A percentile compares a stretch with the other conserved stretches of the same genome.
Conservation (phyloP, 371 early-diverging fungal species). For the Mortierella sp. region DNA sequence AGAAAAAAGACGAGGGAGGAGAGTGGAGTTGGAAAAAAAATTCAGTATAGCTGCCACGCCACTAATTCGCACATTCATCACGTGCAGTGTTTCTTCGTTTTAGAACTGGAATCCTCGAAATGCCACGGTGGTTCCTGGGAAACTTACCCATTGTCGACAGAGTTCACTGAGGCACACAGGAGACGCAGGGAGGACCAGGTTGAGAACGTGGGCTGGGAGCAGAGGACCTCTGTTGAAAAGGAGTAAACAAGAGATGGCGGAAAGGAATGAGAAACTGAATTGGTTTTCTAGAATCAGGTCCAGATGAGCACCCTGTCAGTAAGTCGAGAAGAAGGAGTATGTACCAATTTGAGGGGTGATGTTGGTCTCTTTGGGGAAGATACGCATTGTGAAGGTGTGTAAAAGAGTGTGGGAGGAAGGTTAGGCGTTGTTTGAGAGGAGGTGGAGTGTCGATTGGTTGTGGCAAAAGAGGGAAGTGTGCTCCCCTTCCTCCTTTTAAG, state of each 20-base stretch:
- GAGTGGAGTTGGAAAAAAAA: not conserved
- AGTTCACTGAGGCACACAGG: slow-evolving; percentile 14
- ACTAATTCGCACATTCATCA: not conserved
- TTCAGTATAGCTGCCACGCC: not conserved
- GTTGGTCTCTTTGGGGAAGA: slow-evolving; percentile 5
- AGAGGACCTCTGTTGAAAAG: not conserved
- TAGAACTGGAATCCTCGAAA: not conserved
- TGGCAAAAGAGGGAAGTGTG: not conserved
- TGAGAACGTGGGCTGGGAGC: not conserved
- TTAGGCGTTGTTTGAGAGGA: not conserved
- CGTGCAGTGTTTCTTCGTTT: not conserved
- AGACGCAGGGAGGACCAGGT: not conserved
- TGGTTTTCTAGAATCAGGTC: not conserved
- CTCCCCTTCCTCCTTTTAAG: not conserved
- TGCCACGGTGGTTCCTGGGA: not conserved
- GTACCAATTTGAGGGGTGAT: slow-evolving; percentile 16
- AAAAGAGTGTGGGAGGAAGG: not conserved
- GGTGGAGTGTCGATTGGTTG: not conserved
- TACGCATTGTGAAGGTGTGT: slow-evolving; percentile 2
- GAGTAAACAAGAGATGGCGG: not conserved
- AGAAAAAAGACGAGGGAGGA: not conserved
- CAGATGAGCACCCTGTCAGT: not conserved
- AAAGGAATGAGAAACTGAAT: not conserved
- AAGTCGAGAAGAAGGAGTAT: not conserved
- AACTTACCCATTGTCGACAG: slow-evolving; percentile 22